Base-by-base conservation (phyloP, 2,329 filamentous ascomycete genomes). In the Dendrostoma leiphaemia region DNA sequence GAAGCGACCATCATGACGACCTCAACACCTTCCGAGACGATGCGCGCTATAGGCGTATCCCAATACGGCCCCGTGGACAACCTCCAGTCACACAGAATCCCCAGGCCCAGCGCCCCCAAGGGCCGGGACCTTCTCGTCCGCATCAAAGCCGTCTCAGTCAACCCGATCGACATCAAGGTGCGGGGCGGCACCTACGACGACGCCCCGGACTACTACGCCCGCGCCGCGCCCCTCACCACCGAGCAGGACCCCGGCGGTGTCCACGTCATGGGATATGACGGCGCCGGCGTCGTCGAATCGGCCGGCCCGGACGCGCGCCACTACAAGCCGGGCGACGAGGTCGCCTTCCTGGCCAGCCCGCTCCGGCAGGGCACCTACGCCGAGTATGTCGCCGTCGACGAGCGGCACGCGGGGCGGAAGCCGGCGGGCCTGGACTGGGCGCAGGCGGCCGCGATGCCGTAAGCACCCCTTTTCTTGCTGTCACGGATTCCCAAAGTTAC, bases 211-310 rank as follows among this genome's bases (percentile, higher is more conserved):
- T 73, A 69, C 61, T 73, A 70, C 59, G 60, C 67, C 12, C 65
- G 63, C 28, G 63, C 62, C 29, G 59, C 58, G 56, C 28, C 56
- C 12, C 50, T 63, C 13, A 63, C 56, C 12, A 48, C 57, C 21
- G 44, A 54, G 6, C 32, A 38, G n/a, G n/a, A n/a, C n/a, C n/a
- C n/a, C 47, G 37, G 51, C 31, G 50, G 62, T 45, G 65, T 67
- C 47, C 72, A 76, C 40, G 69, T 76, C 57, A 67, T 71, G 45
- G 73, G 73, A n/a, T 75, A 68, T 50, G 73, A 77, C 51, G 74
- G 68, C 6, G 66, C 74, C 3, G 74, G 74, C 6, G 62, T 70
- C 4, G 67, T 77, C 4, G 60, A 65, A 1, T 59, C 65, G 23
- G 67, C 67, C 13, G 71, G 68, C 1, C 62, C 64, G 2, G 61